A percentile compares a stretch with the other conserved stretches of the same genome.
These are phyloP conservation scores for Bacidia rubella DNA, from an alignment of 495 filamentous ascomycete species.

Conservation along the genomic window DNA sequence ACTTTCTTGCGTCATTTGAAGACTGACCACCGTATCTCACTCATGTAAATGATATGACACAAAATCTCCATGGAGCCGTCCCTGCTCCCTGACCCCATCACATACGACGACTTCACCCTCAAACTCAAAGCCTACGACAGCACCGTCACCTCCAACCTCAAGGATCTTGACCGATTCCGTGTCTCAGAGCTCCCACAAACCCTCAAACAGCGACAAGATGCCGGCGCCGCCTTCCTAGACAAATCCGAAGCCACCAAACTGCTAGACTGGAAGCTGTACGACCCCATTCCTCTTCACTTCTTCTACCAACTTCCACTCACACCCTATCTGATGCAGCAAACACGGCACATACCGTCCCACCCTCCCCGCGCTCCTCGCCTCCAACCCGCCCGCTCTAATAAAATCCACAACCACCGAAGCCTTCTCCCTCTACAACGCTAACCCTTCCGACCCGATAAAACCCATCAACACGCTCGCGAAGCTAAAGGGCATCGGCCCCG, in stretches of 20 bases:
- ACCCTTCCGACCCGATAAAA: slow-evolving; percentile 3
- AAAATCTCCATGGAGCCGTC: slow-evolving; percentile 8
- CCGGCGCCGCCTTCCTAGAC: slow-evolving; percentile 13
- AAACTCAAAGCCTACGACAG: slow-evolving; percentile 3
- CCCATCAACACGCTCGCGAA: slow-evolving; percentile 22
- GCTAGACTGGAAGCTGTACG: slow-evolving; percentile 24
- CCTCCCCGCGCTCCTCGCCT: slow-evolving; percentile 29
- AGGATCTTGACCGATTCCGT: slow-evolving; percentile 8
- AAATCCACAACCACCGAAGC: slow-evolving; percentile 19
- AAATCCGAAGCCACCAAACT: slow-evolving; percentile 21
- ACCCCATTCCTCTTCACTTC: background rate
- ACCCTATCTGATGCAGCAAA: slow-evolving; percentile 24
- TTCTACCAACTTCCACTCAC: background rate
- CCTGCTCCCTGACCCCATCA: background rate
- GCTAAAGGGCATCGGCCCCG: slow-evolving; percentile 38
- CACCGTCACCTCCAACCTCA: slow-evolving; percentile 5
- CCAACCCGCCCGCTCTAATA: slow-evolving; percentile 22
- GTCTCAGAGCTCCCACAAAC: slow-evolving; percentile 6
- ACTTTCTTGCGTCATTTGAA: too few relatives aligned
- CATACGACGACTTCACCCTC: background rate
- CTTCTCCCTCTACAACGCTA: slow-evolving; percentile 12
- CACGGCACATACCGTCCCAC: slow-evolving; percentile 37
- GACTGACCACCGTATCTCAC: too few relatives aligned
- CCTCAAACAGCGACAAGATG: slow-evolving; percentile 8
- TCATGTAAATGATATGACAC: too few relatives aligned